These are phyloP conservation scores for Hymenotorrendiella dingleyae DNA, from an alignment of 2,329 filamentous ascomycete species.

Conservation along the genomic window DNA sequence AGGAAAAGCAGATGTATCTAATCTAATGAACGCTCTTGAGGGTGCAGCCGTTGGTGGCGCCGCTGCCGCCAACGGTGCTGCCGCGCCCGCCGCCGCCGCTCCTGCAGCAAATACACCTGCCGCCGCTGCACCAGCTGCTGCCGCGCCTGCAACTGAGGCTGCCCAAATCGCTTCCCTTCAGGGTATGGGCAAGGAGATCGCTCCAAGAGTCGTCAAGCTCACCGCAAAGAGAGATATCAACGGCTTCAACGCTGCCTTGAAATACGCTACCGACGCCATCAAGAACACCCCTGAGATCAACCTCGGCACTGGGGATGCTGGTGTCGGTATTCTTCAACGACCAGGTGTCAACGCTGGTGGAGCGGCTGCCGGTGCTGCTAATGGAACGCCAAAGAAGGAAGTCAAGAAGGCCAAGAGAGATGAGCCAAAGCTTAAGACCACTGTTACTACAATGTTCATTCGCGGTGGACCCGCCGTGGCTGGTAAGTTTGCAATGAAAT, in stretches of 20 bases:
- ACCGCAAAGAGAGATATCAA: slow-evolving; percentile 34
- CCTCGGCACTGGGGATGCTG: slow-evolving; percentile 36
- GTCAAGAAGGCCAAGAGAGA: slow-evolving; percentile 3
- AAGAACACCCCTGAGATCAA: slow-evolving; percentile 35
- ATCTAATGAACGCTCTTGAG: slow-evolving; percentile 40
- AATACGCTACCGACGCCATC: slow-evolving; percentile 35
- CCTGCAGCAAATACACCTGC: slow-evolving; percentile 6
- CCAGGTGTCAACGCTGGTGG: slow-evolving; percentile 11
- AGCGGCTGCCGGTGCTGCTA: not conserved
- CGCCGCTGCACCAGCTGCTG: slow-evolving; percentile 7
- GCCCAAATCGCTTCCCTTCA: slow-evolving; percentile 40
- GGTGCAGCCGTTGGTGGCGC: slow-evolving; percentile 40
- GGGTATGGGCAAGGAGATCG: slow-evolving; percentile 44
- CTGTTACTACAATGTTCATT: slow-evolving; percentile 29
- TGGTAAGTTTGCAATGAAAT: slow-evolving; percentile 10
- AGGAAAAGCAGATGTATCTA: slow-evolving; percentile 40
- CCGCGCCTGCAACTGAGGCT: slow-evolving; percentile 26
- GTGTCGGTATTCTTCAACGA: slow-evolving; percentile 35
- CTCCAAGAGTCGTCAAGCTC: slow-evolving; percentile 32
- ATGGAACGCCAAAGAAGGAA: not conserved
- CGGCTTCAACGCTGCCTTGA: slow-evolving; percentile 38
- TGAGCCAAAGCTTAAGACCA: slow-evolving; percentile 23
- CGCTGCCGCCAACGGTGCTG: slow-evolving; percentile 23
- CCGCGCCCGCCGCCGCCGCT: slow-evolving; percentile 15
- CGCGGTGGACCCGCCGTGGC: slow-evolving; percentile 20